phyloP scores from a whole-genome alignment of 371 early-diverging fungal species.

The Gilbertella persicaria region DNA sequence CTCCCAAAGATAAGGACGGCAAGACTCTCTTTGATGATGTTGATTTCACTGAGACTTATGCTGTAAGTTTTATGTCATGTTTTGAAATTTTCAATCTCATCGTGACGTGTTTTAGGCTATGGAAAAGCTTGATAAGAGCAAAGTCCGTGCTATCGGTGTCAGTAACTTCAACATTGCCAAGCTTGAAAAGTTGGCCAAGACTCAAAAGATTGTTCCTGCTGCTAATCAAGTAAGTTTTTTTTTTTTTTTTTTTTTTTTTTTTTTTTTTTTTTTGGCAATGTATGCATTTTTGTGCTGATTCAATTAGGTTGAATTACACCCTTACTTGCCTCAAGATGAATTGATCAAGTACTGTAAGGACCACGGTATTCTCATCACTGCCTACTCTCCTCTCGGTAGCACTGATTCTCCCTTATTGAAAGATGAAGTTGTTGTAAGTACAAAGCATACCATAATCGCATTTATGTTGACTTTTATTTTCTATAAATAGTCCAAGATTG shows the following conservation, averaged over 20 bases:
- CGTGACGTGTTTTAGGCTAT: constrained; percentile 71
- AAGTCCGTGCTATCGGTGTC: constrained; percentile 44
- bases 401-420: constrained; percentile 30
- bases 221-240: constrained; percentile 60
- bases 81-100: constrained; percentile 13
- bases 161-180: constrained; percentile 34
- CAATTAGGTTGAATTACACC: constrained; percentile 76
- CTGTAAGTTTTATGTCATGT: constrained; percentile 16
- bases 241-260: too few relatives aligned
- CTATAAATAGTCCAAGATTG: constrained; percentile 45
- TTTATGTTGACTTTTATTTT: background rate
- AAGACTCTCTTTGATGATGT: constrained; percentile 16
- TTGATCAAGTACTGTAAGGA: constrained; percentile 41
- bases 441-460: background rate
- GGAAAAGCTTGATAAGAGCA: constrained; percentile 68
- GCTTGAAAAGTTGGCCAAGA: constrained; percentile 35
- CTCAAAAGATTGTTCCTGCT: constrained; percentile 38
- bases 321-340: constrained; percentile 45
- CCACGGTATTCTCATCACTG: constrained; percentile 38
- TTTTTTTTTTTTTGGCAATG: too few relatives aligned
- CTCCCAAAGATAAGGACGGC: constrained; percentile 38
- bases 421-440: constrained; percentile 24
- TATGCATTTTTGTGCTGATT: too few relatives aligned
- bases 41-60: constrained; percentile 54
- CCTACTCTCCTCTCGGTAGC: constrained; percentile 49